Evolutionary conservation across 208 protist genomes (phyloP).

Genomic region (Endotrypanum monterogeii): DNA sequence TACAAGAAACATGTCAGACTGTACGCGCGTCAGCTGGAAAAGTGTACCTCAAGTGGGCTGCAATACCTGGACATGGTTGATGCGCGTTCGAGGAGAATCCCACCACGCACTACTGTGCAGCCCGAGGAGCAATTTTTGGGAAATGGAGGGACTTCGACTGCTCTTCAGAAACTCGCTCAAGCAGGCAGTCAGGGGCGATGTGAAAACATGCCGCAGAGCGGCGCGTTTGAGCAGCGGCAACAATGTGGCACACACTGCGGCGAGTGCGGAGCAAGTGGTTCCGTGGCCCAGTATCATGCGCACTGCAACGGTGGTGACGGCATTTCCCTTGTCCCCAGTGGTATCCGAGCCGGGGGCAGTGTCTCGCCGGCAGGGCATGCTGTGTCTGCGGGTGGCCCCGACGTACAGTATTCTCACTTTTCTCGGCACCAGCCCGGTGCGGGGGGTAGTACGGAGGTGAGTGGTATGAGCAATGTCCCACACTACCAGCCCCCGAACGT

Average conservation of each 20-base stretch:
- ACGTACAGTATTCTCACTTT: background rate
- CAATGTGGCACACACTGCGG: background rate
- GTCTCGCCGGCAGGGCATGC: background rate
- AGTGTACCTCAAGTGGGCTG: slow-evolving; percentile 16
- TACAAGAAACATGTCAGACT: slow-evolving; percentile 2
- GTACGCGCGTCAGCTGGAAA: slow-evolving; percentile 39
- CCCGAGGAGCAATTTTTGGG: background rate
- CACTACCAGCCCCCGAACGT: slow-evolving; percentile 27
- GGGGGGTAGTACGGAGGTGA: slow-evolving; percentile 28
- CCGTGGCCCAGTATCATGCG: background rate
- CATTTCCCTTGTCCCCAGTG: background rate
- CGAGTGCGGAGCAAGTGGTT: background rate
- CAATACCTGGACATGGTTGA: background rate
- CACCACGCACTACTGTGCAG: background rate
- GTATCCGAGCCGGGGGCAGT: background rate
- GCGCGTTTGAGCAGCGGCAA: background rate
- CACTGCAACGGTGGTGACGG: background rate
- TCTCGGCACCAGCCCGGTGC: slow-evolving; percentile 13
- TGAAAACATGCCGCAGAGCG: background rate
- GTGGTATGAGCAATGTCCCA: slow-evolving; percentile 34
- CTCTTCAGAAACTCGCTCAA: background rate
- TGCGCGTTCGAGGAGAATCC: background rate
- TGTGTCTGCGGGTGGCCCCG: background rate
- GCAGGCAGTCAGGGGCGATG: background rate
- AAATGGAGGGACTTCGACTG: background rate